Evolutionary conservation across 176 grass and related monocot species (phyloP), one percentile per base, ranked within the genome.

Genomic region (Oryza glumipatula): DNA sequence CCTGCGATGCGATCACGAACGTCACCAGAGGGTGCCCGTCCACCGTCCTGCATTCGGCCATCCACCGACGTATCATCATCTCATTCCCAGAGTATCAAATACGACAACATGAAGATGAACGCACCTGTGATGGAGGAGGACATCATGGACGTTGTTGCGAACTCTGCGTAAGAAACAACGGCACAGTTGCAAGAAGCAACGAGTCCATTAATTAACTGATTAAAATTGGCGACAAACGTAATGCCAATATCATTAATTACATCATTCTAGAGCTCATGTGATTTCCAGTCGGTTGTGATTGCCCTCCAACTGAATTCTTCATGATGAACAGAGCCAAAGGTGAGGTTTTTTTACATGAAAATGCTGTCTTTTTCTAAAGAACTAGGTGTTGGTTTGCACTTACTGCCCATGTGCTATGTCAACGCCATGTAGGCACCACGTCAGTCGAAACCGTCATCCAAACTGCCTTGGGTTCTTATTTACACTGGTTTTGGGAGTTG

Each of bases 301-400:
- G 79, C 24, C 91, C 95, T 45, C 95, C 95, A 84, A 95, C 91
- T 15, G 95, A 98, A 83, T 98, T 98, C 95, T 98, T 65, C 54
- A 92, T 9, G 47, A 73, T 7, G 19, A 84, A 60, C 56, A 61
- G 7, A 32, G 23, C 44, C 11, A 22, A 73, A 68, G 9, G 5
- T 76, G 0, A 79, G 7, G 4, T 80, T 14, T 48, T 48, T 81
- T 21, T 32, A 10, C 33, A 10, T 17, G 9, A 56, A 76, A 35
- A 68, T 61, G 9, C 49, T 5, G 8, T 65, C 1, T 66, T 8
- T 70, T 0, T 67, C 30, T 56, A 14, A 73, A 89, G 33, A 65
- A 70, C 2, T 51, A 10, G 2, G 24, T n/a, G 64, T 21, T 90
- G 8, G 14, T 4, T 72, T 84, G 56, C 32, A 88, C 93, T 92